Evolutionary conservation across 805 yeast species (phyloP), one percentile per base, ranked within the genome.

Genomic region (Candida corydali): DNA sequence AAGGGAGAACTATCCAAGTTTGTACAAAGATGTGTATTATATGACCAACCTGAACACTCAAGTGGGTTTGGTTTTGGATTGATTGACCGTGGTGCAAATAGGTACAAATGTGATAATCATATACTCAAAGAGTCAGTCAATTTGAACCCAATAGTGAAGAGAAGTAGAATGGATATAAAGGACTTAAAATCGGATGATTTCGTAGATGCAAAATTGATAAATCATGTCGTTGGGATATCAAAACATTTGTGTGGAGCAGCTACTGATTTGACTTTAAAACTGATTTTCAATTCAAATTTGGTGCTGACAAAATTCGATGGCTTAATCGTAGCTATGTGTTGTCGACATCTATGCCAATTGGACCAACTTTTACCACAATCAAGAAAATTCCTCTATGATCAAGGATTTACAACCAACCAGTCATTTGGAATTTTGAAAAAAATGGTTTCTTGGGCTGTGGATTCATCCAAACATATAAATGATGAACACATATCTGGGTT

Each of bases 241-340:
- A 88, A 88, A 55, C 97, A 88, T 61, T 61, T 89, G 24, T 88
- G 97, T 60, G 97, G 97, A 4, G 94, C 84, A 3, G 97, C 97
- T 1, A 89, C 96, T 0, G 97, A 88, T 55, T 63, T 88, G 34
- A 83, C 96, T 0, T 57, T 89, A 17, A 69, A 78, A 46, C 82
- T 87, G 59, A 54, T 87, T 2, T 42, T 69, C 31, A 72, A 73
- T 40, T 53, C 67, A 0, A 46, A 54, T 9, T 41, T 67, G 1
- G 32, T 43, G 16, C 30, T 36, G 8, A 39, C 40, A n/a, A 26
- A 29, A 26, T 62, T 78, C 32, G 55, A 59, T 3, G 94, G 93
- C 0, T 59, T 84, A 43, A 60, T 85, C 19, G 86, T 88, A 22
- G 97, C 97, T 17, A 82, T 89, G 86, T 88, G 97, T 54, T 88